These are phyloP conservation scores for Abortiporus biennis DNA, from an alignment of 1,284 basidiomycete genomes.

Conservation along the genomic window DNA sequence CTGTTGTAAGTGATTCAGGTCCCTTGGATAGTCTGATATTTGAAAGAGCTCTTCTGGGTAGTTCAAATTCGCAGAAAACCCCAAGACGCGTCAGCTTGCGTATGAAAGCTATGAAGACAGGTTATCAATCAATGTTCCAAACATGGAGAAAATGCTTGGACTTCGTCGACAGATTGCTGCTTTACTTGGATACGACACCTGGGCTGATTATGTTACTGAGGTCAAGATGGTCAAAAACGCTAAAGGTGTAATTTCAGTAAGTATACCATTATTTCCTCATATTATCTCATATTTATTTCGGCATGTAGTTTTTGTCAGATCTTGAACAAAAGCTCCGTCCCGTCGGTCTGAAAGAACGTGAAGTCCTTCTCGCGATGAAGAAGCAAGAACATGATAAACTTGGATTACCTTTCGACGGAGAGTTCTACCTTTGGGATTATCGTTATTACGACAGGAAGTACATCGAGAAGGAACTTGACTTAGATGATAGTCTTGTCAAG, in stretches of 20 bases:
- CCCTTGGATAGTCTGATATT: not conserved
- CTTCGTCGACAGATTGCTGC: slow-evolving; percentile 64
- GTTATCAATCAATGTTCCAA: slow-evolving; percentile 60
- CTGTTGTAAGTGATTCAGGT: slow-evolving; percentile 43
- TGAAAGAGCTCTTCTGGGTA: slow-evolving; percentile 22
- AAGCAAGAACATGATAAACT: slow-evolving; percentile 58
- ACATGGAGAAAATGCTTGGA: slow-evolving; percentile 59
- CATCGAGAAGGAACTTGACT: slow-evolving; percentile 56
- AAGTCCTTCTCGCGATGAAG: slow-evolving; percentile 65
- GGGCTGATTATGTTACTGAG: slow-evolving; percentile 79
- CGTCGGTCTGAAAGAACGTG: slow-evolving; percentile 60
- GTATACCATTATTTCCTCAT: not conserved
- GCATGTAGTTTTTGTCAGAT: slow-evolving; percentile 57
- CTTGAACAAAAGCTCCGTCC: slow-evolving; percentile 71
- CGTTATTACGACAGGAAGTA: slow-evolving; percentile 69
- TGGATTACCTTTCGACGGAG: slow-evolving; percentile 55
- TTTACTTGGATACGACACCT: slow-evolving; percentile 69
- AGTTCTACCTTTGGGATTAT: slow-evolving; percentile 47
- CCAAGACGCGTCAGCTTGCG: slow-evolving; percentile 60
- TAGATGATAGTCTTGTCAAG: slow-evolving; percentile 75
- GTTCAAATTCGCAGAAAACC: slow-evolving; percentile 74
- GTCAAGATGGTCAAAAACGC: slow-evolving; percentile 80
- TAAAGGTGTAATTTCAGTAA: slow-evolving; percentile 40
- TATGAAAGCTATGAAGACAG: slow-evolving; percentile 63
- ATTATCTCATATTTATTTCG: not conserved